Base-by-base conservation (phyloP, 805 yeast genomes). In the Grigorovia humatica region DNA sequence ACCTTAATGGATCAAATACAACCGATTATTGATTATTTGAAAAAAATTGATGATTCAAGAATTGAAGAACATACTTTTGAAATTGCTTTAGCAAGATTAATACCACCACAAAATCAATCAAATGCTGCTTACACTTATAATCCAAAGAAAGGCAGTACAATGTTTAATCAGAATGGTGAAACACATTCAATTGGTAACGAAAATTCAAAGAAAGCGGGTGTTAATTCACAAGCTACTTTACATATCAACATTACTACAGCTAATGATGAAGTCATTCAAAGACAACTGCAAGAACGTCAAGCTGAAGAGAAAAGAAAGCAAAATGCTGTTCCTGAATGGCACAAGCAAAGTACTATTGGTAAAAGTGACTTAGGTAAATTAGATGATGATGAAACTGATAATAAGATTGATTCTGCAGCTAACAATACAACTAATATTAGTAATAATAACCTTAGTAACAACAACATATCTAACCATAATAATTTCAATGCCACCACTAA, bases 301-400 rank as follows among this genome's bases (percentile, higher is more conserved):
- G 69, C 81, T 74, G 72, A 82, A 77, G 76, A 81, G 79, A 67
- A 83, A 77, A 67, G 90, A 67, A 83, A 85, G 63, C 96, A 91
- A 67, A 93, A 93, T 65, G 96, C 96, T 4, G 75, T 93, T 58
- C 99, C 99, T 8, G 83, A 93, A 30, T 93, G 99, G 99, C 96
- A 93, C 65, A 81, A 85, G 57, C 83, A 84, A 59, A 81, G 91
- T 63, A 90, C 99, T 0, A 91, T 91, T 57, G 96, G 96, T 46
- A 75, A 82, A 58, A 68, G 76, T 13, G 74, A 76, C 3, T 66
- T 79, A 53, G 86, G 83, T 52, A 76, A 72, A 55, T 60, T 81
- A 53, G 83, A 77, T 55, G 73, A 70, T 46, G 81, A 74, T 40
- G 84, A 77, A 51, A 59, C 60, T 2, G 61, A 58, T 35, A 57